Percentiles rank a stretch among this genome's conserved stretches.
These are phyloP conservation scores for Oleoguttula mirabilis DNA, from an alignment of 495 filamentous ascomycete genomes.

Conservation along the genomic window DNA sequence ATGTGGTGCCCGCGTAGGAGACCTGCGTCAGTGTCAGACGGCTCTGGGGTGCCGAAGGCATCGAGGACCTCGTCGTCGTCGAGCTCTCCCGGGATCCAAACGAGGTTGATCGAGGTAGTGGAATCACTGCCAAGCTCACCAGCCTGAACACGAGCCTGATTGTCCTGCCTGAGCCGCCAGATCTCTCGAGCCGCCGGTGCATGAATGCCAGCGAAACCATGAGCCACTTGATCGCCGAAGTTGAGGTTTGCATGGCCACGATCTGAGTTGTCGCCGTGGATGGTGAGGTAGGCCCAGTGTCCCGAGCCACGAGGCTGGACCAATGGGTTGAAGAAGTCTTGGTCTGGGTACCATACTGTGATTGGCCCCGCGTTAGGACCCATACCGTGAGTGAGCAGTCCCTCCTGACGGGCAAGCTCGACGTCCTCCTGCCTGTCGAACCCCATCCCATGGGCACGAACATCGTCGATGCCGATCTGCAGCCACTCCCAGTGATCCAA, in stretches of 20 bases:
- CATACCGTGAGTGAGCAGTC: background rate
- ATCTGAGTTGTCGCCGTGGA: background rate
- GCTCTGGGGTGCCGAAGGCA: background rate
- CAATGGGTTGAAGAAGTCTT: background rate
- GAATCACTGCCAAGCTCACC: background rate
- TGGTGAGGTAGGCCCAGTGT: background rate
- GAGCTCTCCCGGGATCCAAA: constrained; percentile 1
- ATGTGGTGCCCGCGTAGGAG: background rate
- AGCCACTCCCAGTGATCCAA: constrained; percentile 3
- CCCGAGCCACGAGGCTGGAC: background rate
- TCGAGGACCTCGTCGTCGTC: background rate
- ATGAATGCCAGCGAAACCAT: background rate
- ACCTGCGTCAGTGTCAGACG: background rate
- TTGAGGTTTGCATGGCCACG: background rate
- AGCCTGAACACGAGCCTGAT: background rate
- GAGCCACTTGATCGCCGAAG: background rate
- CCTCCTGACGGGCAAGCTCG: background rate
- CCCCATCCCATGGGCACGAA: background rate
- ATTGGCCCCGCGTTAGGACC: background rate
- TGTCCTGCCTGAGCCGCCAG: background rate
- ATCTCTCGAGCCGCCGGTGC: background rate
- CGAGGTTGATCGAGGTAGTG: background rate
- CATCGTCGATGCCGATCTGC: background rate
- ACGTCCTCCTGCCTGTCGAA: background rate
- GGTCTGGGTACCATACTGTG: constrained; percentile 1